Base-by-base conservation (phyloP, 441 rosid genomes). In the Eutrema salsugineum region DNA sequence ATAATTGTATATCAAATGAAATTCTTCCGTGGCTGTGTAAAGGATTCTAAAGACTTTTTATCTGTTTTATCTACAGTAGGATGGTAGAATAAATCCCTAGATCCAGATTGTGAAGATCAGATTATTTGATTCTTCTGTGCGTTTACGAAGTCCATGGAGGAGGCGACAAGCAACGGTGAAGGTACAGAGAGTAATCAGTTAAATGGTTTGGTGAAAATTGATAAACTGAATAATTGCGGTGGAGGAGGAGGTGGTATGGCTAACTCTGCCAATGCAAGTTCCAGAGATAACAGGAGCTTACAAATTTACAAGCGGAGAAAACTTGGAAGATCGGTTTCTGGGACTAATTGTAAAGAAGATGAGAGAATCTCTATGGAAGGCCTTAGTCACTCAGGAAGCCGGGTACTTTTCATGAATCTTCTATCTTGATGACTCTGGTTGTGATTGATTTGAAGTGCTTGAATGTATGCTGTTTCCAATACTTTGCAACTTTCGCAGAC, bases 241-340 rank as follows among this genome's bases (percentile, higher is more conserved):
- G 77, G 42, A 56, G 63, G 54, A 58, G 57, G 65, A 63, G 70
- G 70, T 63, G 73, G 43, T 63, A 77, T 74, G 40, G 73, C 65
- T 77, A 78, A 75, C 56, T 75, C 78, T 59, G 83, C 73, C 49
- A 74, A 77, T 47, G 77, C 85, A 46, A 79, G 83, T 65, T 84
- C 84, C 1, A 73, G 78, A 16, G 76, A 55, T 40, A 57, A 76
- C 51, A 85, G 78, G 70, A 66, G 72, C 50, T 36, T 87, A 16
- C 87, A 68, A 63, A 88, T 90, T 10, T 90, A 89, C 80, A 94
- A 90, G 89, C 84, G 99, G 79, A 82, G 94, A 24, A 90, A 77
- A 82, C 77, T 30, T 51, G 73, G 62, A 27, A 80, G 73, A 54
- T 76, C 81, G n/a, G 70, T 76, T 77, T 81, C 87, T 11, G 85